Percentiles rank a stretch among this genome's conserved stretches.
Conservation (phyloP, 1,284 basidiomycete genomes). For the Inonotus hispidus region DNA sequence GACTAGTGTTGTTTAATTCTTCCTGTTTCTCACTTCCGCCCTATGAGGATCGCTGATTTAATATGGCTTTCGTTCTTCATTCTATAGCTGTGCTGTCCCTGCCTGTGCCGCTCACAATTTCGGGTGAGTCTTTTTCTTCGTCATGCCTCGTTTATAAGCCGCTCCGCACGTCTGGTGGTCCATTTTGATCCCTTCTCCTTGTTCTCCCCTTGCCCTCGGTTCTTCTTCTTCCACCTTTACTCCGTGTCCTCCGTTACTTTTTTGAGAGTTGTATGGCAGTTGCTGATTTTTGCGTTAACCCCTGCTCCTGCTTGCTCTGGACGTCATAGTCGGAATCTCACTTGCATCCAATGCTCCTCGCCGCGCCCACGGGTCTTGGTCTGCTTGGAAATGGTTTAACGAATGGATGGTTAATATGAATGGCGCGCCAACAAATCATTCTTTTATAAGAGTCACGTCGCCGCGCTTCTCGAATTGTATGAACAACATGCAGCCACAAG, state of each 20-base stretch:
- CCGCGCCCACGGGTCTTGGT: constrained; percentile 41
- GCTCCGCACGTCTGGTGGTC: constrained; percentile 8
- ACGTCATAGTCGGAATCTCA: constrained; percentile 56
- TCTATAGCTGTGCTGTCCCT: constrained; percentile 15
- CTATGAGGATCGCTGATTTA: constrained; percentile 8
- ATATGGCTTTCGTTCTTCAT: constrained; percentile 1
- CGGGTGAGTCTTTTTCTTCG: constrained; percentile 16
- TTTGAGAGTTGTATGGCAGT: constrained; percentile 4
- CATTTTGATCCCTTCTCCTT: constrained; percentile 7
- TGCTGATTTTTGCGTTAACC: constrained; percentile 2
- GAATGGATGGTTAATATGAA: background rate
- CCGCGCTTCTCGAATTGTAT: constrained; percentile 24
- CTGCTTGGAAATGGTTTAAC: constrained; percentile 25
- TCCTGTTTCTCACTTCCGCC: background rate
- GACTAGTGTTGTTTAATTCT: background rate
- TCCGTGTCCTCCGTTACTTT: constrained; percentile 32
- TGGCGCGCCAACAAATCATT: constrained; percentile 18
- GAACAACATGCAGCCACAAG: background rate
- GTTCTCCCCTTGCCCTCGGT: too few relatives aligned
- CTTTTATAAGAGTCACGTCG: constrained; percentile 30
- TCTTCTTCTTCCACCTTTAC: constrained; percentile 5
- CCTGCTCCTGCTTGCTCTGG: background rate
- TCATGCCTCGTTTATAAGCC: constrained; percentile 7
- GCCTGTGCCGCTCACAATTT: constrained; percentile 22
- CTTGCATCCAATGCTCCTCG: constrained; percentile 69